Base-by-base conservation (phyloP, 2,329 filamentous ascomycete genomes). In the Neospermospora avenae region DNA sequence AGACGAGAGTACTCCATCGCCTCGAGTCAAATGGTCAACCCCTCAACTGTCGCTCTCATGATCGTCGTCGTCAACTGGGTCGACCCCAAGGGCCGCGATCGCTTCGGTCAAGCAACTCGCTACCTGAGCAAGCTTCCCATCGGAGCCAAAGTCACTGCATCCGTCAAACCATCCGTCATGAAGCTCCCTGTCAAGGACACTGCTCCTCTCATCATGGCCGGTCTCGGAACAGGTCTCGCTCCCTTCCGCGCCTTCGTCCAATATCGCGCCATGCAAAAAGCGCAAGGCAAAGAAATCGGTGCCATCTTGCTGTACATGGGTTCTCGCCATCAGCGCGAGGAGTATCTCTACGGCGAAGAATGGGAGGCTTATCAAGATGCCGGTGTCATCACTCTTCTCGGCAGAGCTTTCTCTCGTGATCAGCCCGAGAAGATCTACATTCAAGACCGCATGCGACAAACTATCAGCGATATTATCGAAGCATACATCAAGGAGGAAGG, bases 221-320 rank as follows among this genome's bases (percentile, higher is more conserved):
- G 95, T 75, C 88, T 98, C n/a, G 95, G 95, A 65, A 99, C 95
- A 0, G 95, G 95, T 73, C 87, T 99, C 22, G 95, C 95, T 1
- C 95, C 95, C n/a, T 99, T 99, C 91, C 91, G 95, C 67, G 95
- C 95, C 62, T 99, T 99, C 73, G 89, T 98, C 49, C 95, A 99
- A 78, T 95, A 99, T 79, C 93, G 95, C 60, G 95, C 95, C 53
- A 92, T 96, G 85, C 93, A 99, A 75, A 96, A 96, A 80, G 88
- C 91, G n/a, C 91, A 96, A 75, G 95, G 95, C 76, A 93, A 96
- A 80, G 87, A 95, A 60, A 96, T 99, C 68, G 95, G 95, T 57
- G 81, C 91, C 45, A 95, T 98, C 64, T 84, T 99, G 56, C 80
- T 99, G 62, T 99, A 98, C 82, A 93, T 99, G 80, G 95, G 95